phyloP scores from a whole-genome alignment of 2,329 filamentous ascomycete species.

The Botrytis pseudocinerea region DNA sequence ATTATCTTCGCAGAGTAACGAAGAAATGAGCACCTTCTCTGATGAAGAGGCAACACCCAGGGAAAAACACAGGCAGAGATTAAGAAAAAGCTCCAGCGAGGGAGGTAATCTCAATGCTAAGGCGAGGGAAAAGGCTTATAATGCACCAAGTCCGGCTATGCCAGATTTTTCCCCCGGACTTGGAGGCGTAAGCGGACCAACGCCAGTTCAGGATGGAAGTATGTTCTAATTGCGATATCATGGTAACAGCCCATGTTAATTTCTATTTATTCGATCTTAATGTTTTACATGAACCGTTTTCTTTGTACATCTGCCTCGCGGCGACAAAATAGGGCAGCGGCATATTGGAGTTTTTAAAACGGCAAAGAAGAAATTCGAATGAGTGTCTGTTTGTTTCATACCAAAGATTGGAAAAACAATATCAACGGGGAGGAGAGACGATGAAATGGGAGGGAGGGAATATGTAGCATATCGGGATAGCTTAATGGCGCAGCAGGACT shows the following conservation, averaged over 20 bases:
- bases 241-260: constrained; percentile 24
- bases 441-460: background rate
- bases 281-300: constrained; percentile 36
- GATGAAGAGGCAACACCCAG: constrained; percentile 38
- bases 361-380: background rate
- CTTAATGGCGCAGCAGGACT: constrained; percentile 33
- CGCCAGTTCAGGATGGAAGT: constrained; percentile 30
- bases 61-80: constrained; percentile 28
- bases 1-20: constrained; percentile 37
- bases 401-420: constrained; percentile 19
- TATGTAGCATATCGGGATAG: constrained; percentile 25
- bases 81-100: constrained; percentile 40
- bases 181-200: background rate
- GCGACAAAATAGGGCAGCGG: constrained; percentile 32
- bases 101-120: constrained; percentile 38
- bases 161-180: constrained; percentile 29
- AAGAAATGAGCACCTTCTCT: constrained; percentile 41
- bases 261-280: constrained; percentile 31
- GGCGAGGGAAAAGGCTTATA: constrained; percentile 33
- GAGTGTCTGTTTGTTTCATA: background rate
- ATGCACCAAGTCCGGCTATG: constrained; percentile 37
- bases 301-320: constrained; percentile 30
- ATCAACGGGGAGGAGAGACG: background rate
- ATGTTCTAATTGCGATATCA: constrained; percentile 36
- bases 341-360: constrained; percentile 31